Conservation (phyloP, 108 stramenopile genomes). For the Pseudonitzschia multiseries region DNA sequence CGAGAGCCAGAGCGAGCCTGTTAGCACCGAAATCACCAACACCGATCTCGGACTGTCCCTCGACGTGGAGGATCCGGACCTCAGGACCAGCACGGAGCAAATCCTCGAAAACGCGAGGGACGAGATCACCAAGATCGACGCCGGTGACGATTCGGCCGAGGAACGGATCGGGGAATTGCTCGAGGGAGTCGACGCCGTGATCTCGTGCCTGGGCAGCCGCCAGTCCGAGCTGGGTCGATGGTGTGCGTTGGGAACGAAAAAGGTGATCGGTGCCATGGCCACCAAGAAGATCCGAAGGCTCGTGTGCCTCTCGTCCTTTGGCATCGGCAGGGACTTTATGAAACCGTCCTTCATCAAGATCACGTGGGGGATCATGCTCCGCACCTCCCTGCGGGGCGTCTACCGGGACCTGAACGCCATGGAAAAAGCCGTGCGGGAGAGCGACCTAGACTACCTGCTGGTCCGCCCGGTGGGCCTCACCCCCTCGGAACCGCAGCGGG, state of each 20-base stretch:
- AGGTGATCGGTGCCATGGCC: slow-evolving; percentile 65
- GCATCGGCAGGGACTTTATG: slow-evolving; percentile 40
- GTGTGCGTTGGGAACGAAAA: slow-evolving; percentile 44
- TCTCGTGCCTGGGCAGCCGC: slow-evolving; percentile 77
- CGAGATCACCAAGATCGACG: slow-evolving; percentile 7
- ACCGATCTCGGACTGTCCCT: background rate
- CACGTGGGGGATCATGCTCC: slow-evolving; percentile 44
- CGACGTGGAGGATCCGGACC: background rate
- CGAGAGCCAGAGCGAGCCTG: too few relatives aligned
- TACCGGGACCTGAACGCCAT: slow-evolving; percentile 56
- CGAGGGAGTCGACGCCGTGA: slow-evolving; percentile 53
- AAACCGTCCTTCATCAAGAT: background rate
- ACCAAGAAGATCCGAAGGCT: slow-evolving; percentile 42
- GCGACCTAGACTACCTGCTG: slow-evolving; percentile 54
- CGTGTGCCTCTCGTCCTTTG: slow-evolving; percentile 58
- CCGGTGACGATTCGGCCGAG: background rate
- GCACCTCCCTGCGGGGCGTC: slow-evolving; percentile 37
- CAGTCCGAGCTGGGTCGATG: slow-evolving; percentile 47
- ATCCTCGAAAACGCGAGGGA: slow-evolving; percentile 3
- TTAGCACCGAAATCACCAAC: too few relatives aligned
- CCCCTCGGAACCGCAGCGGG: slow-evolving; percentile 47
- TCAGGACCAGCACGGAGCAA: background rate
- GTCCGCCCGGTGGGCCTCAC: slow-evolving; percentile 72
- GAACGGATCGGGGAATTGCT: slow-evolving; percentile 29
- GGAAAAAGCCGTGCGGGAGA: slow-evolving; percentile 34